Evolutionary conservation across 2,329 filamentous ascomycete genomes (phyloP).

Genomic region (Balansia obtecta): DNA sequence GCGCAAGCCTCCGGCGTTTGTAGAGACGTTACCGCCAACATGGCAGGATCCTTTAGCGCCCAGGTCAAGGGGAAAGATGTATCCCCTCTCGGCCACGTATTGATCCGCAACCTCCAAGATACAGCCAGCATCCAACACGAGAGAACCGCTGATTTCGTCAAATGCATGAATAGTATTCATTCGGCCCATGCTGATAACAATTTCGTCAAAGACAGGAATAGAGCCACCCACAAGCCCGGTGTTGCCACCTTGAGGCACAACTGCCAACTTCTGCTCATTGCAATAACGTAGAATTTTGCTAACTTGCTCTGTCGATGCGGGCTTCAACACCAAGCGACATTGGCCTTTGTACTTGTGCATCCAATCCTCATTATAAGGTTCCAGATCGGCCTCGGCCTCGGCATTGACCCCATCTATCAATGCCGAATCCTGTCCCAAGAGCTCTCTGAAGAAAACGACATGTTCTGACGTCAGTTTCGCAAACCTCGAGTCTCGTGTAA

Average conservation of each 20-base stretch:
- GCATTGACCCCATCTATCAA: constrained; percentile 74
- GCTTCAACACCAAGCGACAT: constrained; percentile 75
- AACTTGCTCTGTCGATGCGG: constrained; percentile 72
- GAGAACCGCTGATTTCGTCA: constrained; percentile 80
- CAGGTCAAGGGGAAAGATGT: constrained; percentile 94
- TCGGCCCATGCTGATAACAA: constrained; percentile 77
- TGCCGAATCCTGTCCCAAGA: constrained; percentile 70
- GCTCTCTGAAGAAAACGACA: constrained; percentile 66
- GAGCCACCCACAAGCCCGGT: constrained; percentile 92
- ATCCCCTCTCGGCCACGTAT: constrained; percentile 66
- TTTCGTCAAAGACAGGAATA: constrained; percentile 96
- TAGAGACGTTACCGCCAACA: constrained; percentile 89
- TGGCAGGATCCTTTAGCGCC: constrained; percentile 96
- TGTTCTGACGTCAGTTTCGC: constrained; percentile 62
- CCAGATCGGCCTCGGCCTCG: constrained; percentile 62
- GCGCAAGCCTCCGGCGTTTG: constrained; percentile 85
- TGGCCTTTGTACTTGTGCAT: constrained; percentile 98
- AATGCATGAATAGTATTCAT: constrained; percentile 91
- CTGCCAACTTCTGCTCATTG: constrained; percentile 82
- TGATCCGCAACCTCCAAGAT: constrained; percentile 84
- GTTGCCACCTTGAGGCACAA: constrained; percentile 95
- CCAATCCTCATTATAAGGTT: constrained; percentile 94
- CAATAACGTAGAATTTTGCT: constrained; percentile 89
- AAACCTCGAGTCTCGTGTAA: constrained; percentile 71
- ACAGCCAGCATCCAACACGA: constrained; percentile 83